A percentile compares a stretch with the other conserved stretches of the same genome.
Evolutionary conservation across 2,329 filamentous ascomycete species (phyloP).

Genomic region (Torrubiellomyces zombiae): DNA sequence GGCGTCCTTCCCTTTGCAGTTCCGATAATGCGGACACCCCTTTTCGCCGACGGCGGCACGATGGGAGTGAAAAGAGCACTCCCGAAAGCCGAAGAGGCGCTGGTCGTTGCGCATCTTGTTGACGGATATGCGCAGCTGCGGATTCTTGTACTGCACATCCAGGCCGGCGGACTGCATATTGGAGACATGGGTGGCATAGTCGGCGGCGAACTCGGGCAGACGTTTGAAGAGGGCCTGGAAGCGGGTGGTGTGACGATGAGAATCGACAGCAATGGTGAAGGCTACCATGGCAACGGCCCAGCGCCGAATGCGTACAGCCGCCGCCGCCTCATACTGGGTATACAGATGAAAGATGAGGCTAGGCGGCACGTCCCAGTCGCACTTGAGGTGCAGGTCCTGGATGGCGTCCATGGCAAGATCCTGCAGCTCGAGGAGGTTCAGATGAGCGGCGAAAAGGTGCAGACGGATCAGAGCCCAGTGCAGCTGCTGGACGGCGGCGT

Average conservation of each 20-base stretch:
- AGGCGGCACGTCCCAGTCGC: slow-evolving; percentile 40
- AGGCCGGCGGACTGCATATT: slow-evolving; percentile 35
- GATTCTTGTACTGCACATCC: slow-evolving; percentile 40
- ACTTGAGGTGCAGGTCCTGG: slow-evolving; percentile 40
- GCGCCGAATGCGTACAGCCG: slow-evolving; percentile 35
- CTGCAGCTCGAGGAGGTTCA: slow-evolving; percentile 32
- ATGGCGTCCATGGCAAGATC: slow-evolving; percentile 41
- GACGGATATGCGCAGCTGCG: slow-evolving; percentile 38
- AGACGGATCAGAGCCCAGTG: slow-evolving; percentile 40
- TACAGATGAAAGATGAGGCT: slow-evolving; percentile 35
- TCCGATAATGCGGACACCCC: slow-evolving; percentile 28
- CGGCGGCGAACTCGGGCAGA: slow-evolving; percentile 28
- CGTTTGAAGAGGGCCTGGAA: slow-evolving; percentile 26
- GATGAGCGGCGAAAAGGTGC: slow-evolving; percentile 38
- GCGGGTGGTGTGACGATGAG: slow-evolving; percentile 12
- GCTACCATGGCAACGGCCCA: slow-evolving; percentile 45
- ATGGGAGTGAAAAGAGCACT: slow-evolving; percentile 45
- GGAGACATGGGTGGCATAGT: slow-evolving; percentile 33
- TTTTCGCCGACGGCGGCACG: slow-evolving; percentile 35
- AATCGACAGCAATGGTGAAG: slow-evolving; percentile 29
- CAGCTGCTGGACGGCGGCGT: slow-evolving; percentile 19
- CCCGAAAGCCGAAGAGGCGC: slow-evolving; percentile 41
- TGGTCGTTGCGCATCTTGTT: slow-evolving; percentile 39
- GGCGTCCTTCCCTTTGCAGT: neutral
- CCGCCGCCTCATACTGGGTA: slow-evolving; percentile 30